Percentiles rank a stretch among this genome's conserved stretches.
Conservation (phyloP, 345 rosid species). For the Limnanthes douglasii region DNA sequence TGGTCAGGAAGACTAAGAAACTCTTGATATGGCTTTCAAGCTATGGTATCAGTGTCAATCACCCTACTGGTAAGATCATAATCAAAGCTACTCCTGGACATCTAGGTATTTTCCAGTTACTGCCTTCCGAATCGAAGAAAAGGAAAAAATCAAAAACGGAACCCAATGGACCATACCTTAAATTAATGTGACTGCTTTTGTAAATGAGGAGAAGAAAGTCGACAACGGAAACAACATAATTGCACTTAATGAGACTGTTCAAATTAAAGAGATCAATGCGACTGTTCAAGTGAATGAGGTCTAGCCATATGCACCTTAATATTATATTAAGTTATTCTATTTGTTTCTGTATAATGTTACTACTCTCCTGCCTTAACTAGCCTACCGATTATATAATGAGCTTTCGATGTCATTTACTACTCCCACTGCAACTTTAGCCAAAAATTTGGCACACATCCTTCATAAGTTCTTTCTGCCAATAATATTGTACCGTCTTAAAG, state of each 20-base stretch:
- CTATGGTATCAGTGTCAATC: slow-evolving; percentile 42
- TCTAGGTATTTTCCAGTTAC: slow-evolving; percentile 54
- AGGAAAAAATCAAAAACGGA: slow-evolving; percentile 13
- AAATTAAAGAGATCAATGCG: slow-evolving; percentile 10
- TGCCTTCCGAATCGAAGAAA: slow-evolving; percentile 42
- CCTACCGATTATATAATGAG: too few relatives aligned
- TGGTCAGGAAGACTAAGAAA: slow-evolving; percentile 86
- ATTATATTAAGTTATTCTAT: too few relatives aligned
- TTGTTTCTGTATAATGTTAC: too few relatives aligned
- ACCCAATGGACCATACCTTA: too few relatives aligned
- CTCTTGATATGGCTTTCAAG: slow-evolving; percentile 66
- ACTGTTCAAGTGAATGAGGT: slow-evolving; percentile 23
- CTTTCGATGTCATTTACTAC: too few relatives aligned
- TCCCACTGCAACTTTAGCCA: too few relatives aligned
- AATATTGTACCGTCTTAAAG: too few relatives aligned
- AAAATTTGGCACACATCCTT: too few relatives aligned
- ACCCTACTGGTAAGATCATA: slow-evolving; percentile 45
- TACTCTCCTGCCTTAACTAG: too few relatives aligned
- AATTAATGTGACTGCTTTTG: slow-evolving; percentile 16
- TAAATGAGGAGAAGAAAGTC: slow-evolving; percentile 13
- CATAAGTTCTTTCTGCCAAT: too few relatives aligned
- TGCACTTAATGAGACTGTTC: too few relatives aligned
- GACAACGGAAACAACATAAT: slow-evolving; percentile 10
- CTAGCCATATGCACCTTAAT: too few relatives aligned
- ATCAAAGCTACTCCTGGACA: slow-evolving; percentile 63